phyloP scores from a whole-genome alignment of 108 stramenopile species.

The Fistulifera pelliculosa region DNA sequence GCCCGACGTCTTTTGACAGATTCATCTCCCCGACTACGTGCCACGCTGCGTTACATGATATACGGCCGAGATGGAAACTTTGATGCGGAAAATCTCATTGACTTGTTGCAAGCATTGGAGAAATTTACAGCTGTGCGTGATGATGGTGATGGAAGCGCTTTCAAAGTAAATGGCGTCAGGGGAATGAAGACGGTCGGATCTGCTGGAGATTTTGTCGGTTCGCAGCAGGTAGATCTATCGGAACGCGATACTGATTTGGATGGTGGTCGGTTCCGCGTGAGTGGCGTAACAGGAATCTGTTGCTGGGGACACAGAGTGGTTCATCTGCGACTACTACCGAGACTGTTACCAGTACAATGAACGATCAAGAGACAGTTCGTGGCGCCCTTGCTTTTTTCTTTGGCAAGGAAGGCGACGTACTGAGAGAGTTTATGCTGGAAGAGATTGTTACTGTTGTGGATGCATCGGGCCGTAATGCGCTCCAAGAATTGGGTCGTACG shows the following conservation, averaged over 20 bases:
- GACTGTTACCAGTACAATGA: constrained; percentile 10
- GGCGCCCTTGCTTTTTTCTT: constrained; percentile 91
- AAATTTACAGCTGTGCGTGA: constrained; percentile 75
- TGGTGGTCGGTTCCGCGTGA: constrained; percentile 43
- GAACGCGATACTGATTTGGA: constrained; percentile 42
- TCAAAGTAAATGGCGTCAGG: constrained; percentile 75
- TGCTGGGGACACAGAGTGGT: neutral
- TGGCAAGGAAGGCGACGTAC: constrained; percentile 78
- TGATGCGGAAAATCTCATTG: constrained; percentile 90
- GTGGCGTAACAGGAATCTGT: constrained; percentile 1
- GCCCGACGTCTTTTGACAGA: constrained; percentile 87
- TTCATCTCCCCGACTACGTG: constrained; percentile 69
- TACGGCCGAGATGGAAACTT: constrained; percentile 84
- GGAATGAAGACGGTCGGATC: constrained; percentile 60
- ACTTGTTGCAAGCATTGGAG: constrained; percentile 84
- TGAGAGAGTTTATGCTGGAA: constrained; percentile 86
- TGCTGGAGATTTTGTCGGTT: constrained; percentile 66
- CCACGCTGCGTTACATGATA: constrained; percentile 88
- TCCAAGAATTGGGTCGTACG: constrained; percentile 38
- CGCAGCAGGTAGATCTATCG: constrained; percentile 48
- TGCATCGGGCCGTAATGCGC: constrained; percentile 60
- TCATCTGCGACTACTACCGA: neutral
- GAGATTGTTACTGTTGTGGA: constrained; percentile 81
- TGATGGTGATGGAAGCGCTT: constrained; percentile 76
- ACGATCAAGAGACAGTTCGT: constrained; percentile 62